phyloP scores from a whole-genome alignment of 2,329 filamentous ascomycete genomes.

The Monilinia laxa region DNA sequence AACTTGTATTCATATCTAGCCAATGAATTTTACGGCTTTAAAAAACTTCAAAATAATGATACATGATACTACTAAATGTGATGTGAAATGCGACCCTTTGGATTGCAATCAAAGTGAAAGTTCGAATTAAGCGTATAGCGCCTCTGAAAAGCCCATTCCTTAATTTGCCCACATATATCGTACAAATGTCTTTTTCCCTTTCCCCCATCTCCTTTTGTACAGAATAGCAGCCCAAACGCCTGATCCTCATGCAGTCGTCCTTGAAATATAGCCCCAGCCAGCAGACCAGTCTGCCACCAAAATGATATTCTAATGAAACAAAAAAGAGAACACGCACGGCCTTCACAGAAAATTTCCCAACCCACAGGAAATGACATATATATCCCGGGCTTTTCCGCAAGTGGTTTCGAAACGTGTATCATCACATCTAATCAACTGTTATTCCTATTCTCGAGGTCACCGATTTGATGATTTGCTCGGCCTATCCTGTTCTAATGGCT shows the following conservation, averaged over 20 bases:
- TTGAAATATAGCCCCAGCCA: constrained; percentile 19
- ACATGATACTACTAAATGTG: constrained; percentile 18
- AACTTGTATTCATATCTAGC: constrained; percentile 38
- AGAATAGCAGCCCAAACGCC: constrained; percentile 25
- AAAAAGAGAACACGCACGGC: constrained; percentile 14
- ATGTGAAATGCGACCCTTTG: constrained; percentile 14
- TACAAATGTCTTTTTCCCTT: constrained; percentile 22
- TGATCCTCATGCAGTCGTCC: constrained; percentile 25
- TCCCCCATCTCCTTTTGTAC: constrained; percentile 20
- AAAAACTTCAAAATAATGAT: constrained; percentile 23
- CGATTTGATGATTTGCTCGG: constrained; percentile 32
- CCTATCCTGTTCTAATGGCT: constrained; percentile 31
- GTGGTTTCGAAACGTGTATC: constrained; percentile 14
- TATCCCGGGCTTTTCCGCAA: constrained; percentile 10
- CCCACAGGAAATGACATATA: constrained; percentile 18
- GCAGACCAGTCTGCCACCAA: constrained; percentile 24
- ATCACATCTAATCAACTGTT: constrained; percentile 13
- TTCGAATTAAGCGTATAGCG: constrained; percentile 17
- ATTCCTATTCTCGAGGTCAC: constrained; percentile 28
- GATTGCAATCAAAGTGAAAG: constrained; percentile 12
- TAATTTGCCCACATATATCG: constrained; percentile 24
- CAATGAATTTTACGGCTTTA: constrained; percentile 36
- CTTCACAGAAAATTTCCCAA: constrained; percentile 10
- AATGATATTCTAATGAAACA: constrained; percentile 22
- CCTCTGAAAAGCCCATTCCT: constrained; percentile 11